These are phyloP conservation scores for Cutaneotrichosporon curvatum DNA, from an alignment of 1,284 basidiomycete species.

Conservation along the genomic window DNA sequence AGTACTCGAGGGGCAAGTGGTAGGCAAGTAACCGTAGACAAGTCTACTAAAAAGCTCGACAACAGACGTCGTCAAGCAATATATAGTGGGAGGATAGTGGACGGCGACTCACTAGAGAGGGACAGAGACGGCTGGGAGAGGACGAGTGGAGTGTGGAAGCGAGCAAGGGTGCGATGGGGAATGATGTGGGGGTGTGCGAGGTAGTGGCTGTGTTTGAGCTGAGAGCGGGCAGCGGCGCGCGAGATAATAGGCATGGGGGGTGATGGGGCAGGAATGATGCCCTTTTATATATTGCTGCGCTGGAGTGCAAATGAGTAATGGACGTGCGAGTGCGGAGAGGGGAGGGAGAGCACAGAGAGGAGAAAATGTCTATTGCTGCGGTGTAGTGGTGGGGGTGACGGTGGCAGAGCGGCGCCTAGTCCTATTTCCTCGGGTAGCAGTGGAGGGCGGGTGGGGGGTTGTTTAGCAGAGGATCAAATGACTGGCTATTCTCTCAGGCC, in stretches of 20 bases:
- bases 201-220: too few species aligned
- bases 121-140: not conserved
- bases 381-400: too few species aligned
- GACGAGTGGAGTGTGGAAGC: not conserved
- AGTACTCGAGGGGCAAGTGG: not conserved
- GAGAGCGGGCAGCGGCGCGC: not conserved
- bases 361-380: too few species aligned
- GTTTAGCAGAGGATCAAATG: too few species aligned
- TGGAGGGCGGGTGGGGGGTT: too few species aligned
- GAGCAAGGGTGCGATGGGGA: not conserved
- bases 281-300: not conserved
- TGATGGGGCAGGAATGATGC: not conserved
- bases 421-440: too few species aligned
- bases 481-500: too few species aligned
- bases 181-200: not conserved
- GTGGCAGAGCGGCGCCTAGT: too few species aligned
- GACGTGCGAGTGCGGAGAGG: too few species aligned
- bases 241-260: constrained; percentile 3
- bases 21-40: too few species aligned
- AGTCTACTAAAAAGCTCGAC: too few species aligned
- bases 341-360: too few species aligned
- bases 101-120: not conserved
- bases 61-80: not conserved
- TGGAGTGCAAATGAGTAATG: not conserved
- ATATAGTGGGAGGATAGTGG: not conserved